Base-by-base conservation (phyloP, 2,329 filamentous ascomycete genomes). In the Hymenoscyphus occultus region DNA sequence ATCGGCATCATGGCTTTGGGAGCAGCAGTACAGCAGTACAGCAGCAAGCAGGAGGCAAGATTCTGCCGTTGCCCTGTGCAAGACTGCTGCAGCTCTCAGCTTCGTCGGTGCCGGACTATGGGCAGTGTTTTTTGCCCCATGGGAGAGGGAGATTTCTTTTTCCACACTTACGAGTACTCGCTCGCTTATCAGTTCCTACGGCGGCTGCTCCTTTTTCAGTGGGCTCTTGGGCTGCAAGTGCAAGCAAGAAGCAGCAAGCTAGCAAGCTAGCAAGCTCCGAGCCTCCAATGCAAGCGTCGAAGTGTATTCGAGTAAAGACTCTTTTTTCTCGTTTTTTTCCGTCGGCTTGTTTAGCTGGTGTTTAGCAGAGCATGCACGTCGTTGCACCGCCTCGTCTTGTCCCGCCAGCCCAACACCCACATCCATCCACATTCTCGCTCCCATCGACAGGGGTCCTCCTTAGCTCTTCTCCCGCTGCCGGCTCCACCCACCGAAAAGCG, bases 311-410 rank as follows among this genome's bases (percentile, higher is more conserved):
- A 1, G 28, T 28, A 28, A 28, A 28, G 28, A 28, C 28, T 28
- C 28, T 28, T 28, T 28, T 28, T 28, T 28, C 28, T 28, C 48
- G 12, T 28, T 54, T 54, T 22, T 19, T 54, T 35, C 35, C 48
- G 22, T 54, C 48, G 19, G 48, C 48, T 54, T 54, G 48, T 54
- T 54, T 54, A 58, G 31, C 56, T 19, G 56, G 12, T 54, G 48
- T 28, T 54, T 54, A 58, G 31, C 56, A 39, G 56, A 58, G 7
- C 13, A 54, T 64, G 65, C 65, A 64, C 56, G 51, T 61, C 54
- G 54, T 16, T 66, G 65, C 65, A 66, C 62, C 62, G 62, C 65
- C 62, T 62, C 59, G n/a, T 54, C 48, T 13, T 51, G n/a, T 51
- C 45, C 45, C 45, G 45, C 45, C 45, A 51, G 45, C 22, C 45